These are phyloP conservation scores for Amanita pseudoporphyria DNA, from an alignment of 768 basidiomycete genomes.

Conservation along the genomic window DNA sequence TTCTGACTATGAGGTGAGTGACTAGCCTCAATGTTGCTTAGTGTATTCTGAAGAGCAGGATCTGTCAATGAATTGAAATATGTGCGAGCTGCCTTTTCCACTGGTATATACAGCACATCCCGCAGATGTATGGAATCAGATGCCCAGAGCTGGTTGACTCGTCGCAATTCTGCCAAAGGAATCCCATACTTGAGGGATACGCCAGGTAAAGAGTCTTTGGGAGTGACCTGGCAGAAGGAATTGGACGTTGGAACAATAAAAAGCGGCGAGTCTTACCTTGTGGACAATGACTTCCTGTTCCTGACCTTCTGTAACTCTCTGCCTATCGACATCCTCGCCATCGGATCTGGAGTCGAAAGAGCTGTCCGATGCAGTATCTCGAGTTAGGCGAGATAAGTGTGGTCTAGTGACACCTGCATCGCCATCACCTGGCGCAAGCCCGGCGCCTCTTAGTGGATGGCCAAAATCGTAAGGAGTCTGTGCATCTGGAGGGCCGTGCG, in stretches of 20 bases:
- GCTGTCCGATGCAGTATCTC: conserved; percentile 19
- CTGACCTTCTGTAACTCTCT: conserved; percentile 14
- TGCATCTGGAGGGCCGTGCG: neutral
- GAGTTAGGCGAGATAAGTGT: conserved; percentile 26
- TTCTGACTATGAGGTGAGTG: neutral
- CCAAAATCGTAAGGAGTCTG: neutral
- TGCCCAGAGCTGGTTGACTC: conserved; percentile 89
- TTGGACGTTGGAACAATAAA: neutral
- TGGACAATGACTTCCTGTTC: conserved; percentile 53
- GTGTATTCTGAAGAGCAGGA: conserved; percentile 1
- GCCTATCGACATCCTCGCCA: neutral
- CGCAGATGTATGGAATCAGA: conserved; percentile 89
- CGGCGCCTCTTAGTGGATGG: conserved; percentile 13
- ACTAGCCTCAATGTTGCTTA: neutral
- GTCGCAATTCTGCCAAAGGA: conserved; percentile 69
- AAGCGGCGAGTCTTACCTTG: conserved; percentile 28
- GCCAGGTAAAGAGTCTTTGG: conserved; percentile 75
- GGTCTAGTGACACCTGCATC: conserved; percentile 29
- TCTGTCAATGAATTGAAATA: neutral
- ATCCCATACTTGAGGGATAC: conserved; percentile 89
- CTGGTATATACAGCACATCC: conserved; percentile 70
- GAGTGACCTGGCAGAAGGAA: conserved; percentile 44
- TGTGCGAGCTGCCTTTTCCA: conserved; percentile 42
- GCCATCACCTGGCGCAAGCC: neutral
- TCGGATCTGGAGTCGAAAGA: conserved; percentile 13